These are phyloP conservation scores for Cercospora brassicicola DNA, from an alignment of 2,329 filamentous ascomycete species.

Conservation along the genomic window DNA sequence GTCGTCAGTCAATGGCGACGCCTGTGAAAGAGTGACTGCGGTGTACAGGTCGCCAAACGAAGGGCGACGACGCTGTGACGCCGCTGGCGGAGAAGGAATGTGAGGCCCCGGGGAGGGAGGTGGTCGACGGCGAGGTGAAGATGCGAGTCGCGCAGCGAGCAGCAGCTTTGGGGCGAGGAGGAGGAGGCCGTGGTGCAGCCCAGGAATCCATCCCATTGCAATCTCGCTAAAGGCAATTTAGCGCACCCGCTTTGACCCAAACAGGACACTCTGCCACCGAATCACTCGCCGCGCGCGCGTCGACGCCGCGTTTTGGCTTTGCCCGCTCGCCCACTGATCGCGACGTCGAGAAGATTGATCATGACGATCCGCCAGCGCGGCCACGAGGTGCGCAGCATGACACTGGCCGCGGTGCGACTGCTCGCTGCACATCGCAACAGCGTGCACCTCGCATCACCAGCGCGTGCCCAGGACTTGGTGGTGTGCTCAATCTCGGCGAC, in stretches of 20 bases:
- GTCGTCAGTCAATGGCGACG: slow-evolving; percentile 13
- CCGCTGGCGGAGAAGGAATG: slow-evolving; percentile 2
- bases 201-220: neutral
- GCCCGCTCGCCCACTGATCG: neutral
- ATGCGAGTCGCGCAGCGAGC: neutral
- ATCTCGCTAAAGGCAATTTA: neutral
- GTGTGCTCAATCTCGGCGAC: neutral
- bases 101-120: neutral
- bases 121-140: slow-evolving; percentile 1
- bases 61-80: slow-evolving; percentile 6
- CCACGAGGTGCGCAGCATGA: neutral
- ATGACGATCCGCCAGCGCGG: too few species aligned
- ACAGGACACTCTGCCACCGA: neutral
- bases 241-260: neutral
- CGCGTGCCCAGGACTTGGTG: neutral
- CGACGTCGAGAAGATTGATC: neutral
- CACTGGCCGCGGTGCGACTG: neutral
- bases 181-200: neutral
- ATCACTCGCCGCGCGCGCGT: neutral
- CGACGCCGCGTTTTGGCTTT: neutral
- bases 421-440: neutral
- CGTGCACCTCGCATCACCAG: neutral
- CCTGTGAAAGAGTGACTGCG: slow-evolving; percentile 14
- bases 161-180: neutral
- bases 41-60: slow-evolving; percentile 12